Evolutionary conservation across 768 basidiomycete genomes (phyloP), one percentile per base, ranked within the genome.

Genomic region (Amanita fuliginea): DNA sequence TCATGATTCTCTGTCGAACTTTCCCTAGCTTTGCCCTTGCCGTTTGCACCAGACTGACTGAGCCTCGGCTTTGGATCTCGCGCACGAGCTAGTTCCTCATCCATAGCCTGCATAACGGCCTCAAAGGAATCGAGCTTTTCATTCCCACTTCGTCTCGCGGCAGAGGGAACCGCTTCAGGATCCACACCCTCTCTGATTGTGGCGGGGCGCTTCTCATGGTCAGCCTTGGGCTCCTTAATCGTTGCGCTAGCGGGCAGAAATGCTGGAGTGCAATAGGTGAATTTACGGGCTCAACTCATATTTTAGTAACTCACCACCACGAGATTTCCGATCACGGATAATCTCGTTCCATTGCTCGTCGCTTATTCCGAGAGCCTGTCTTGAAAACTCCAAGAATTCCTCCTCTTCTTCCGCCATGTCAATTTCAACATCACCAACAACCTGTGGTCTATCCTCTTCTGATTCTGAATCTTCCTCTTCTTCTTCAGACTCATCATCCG

Each of bases 71-170:
- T 55, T 37, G 34, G 54, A 32, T 67, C 59, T 24, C 68, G 72
- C 40, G 67, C 62, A 13, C 71, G 76, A 16, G 70, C 71, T 26
- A 99, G 71, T 56, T 96, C 88, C 14, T 70, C 76, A 56, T 99
- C 96, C 83, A 98, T 89, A 2, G 92, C 92, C 59, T 79, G 77
- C 96, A 98, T 98, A 28, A 98, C 89, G 1, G 86, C 78, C 60
- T 99, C 96, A 54, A 99, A 98, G 0, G 92, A 93, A 62, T 94
- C 78, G 18, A 98, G 72, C 42, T 82, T 78, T 3, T 81, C 77
- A 62, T 92, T 86, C 6, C 65, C 62, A 47, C 67, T 70, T 10
- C 70, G 70, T 16, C 65, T 67, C 13, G 68, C 64, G 3, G 66
- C 69, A 28, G 67, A 54, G n/a, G 53, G 55, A 14, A 69, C 35